Evolutionary conservation across 495 filamentous ascomycete species (phyloP), one percentile per base, ranked within the genome.

Genomic region (Hapsidospora chrysogenum): DNA sequence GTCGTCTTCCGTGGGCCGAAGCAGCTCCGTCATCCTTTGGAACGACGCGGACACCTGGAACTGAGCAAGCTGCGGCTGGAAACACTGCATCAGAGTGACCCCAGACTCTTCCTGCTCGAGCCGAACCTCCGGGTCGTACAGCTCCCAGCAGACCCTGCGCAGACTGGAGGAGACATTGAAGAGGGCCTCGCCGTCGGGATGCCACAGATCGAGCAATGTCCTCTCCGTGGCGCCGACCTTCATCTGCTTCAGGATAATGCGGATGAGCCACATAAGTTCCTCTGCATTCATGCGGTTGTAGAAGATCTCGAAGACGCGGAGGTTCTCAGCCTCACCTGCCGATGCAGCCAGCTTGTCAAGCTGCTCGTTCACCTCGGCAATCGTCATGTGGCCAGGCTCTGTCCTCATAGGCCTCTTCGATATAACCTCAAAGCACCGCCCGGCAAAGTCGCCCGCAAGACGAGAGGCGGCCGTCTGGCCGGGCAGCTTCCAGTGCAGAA

Each of bases 221-320:
- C 83, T 81, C 56, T 96, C 92, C 1, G 85, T 85, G 9, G 92
- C 92, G 3, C 92, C 89, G n/a, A 97, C 73, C 55, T 87, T 95
- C 89, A 95, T 94, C 51, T 94, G 83, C 35, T 83, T 82, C 22
- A 97, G 63, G 28, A 96, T 85, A 37, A 97, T 95, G 4, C 89
- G 77, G 37, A 96, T 78, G 35, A 95, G 57, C 89, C 89, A 97
- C 66, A 78, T 78, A 23, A 97, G 52, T 57, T 97, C 89, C 38
- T 89, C 78, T 0, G 92, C 74, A 48, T 89, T 92, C 87, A 95
- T 96, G 5, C 72, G 65, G 29, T 74, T 68, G 52, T 96, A 97
- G 51, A 96, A 89, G 28, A 75, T 64, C 37, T 72, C 61, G 41
- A 93, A 70, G 27, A 97, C 82, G 1, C 72, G 74, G 31, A 79